phyloP scores from a whole-genome alignment of 352 stramenopile genomes.

The Globisporangium lucens region DNA sequence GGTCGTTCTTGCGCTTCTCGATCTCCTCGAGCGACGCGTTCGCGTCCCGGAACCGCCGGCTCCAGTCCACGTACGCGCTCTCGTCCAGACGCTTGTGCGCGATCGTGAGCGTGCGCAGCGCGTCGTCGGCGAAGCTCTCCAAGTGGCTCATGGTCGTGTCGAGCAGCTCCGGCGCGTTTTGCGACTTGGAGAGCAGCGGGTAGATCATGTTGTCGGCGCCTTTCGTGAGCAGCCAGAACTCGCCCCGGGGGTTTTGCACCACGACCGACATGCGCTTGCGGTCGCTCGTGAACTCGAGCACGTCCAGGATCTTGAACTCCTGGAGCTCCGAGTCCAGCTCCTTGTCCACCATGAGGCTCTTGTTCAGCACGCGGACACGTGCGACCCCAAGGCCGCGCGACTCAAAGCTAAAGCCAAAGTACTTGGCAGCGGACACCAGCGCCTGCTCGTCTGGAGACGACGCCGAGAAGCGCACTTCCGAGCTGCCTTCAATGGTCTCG shows the following conservation, averaged over 20 bases:
- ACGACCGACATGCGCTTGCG: constrained; percentile 83
- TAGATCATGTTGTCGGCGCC: constrained; percentile 93
- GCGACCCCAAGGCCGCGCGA: constrained; percentile 60
- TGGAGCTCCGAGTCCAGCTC: constrained; percentile 36
- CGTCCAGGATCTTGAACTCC: constrained; percentile 87
- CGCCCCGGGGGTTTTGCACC: constrained; percentile 62
- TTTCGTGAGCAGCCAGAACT: constrained; percentile 82
- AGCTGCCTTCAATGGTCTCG: constrained; percentile 43
- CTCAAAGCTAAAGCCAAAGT: constrained; percentile 79
- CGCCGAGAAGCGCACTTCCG: constrained; percentile 61
- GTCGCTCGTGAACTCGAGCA: constrained; percentile 95
- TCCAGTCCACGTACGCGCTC: constrained; percentile 66
- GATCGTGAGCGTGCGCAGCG: constrained; percentile 83
- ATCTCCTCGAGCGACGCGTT: constrained; percentile 74
- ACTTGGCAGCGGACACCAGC: constrained; percentile 85
- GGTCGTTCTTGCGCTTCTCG: constrained; percentile 71
- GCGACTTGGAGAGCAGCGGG: constrained; percentile 55
- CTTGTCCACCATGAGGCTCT: constrained; percentile 38
- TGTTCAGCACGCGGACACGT: constrained; percentile 47
- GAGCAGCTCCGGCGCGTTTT: constrained; percentile 53
- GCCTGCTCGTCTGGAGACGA: constrained; percentile 88
- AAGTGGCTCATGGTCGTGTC: constrained; percentile 65
- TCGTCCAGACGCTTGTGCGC: constrained; percentile 47
- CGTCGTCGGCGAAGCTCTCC: constrained; percentile 77
- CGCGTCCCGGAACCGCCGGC: constrained; percentile 51